Percentiles rank a stretch among this genome's conserved stretches.
phyloP scores from a whole-genome alignment of 2,329 filamentous ascomycete genomes.

The Aspergillus arachidicola region DNA sequence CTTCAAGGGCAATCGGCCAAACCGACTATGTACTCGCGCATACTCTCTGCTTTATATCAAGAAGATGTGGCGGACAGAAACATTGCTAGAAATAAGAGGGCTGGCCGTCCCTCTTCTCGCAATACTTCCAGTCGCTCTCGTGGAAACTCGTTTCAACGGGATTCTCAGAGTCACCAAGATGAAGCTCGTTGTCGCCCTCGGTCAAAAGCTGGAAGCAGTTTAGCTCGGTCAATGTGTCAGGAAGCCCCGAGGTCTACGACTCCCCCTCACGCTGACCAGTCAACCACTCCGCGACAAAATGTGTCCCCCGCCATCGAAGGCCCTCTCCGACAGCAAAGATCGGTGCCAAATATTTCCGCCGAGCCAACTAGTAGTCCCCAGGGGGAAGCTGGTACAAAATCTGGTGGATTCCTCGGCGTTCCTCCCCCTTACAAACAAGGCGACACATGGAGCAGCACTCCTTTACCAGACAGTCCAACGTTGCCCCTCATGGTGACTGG shows the following conservation, averaged over 20 bases:
- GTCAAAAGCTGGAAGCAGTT: conserved; percentile 12
- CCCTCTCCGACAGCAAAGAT: conserved; percentile 32
- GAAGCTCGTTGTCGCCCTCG: conserved; percentile 1
- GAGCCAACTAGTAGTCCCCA: conserved; percentile 17
- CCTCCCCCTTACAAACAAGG: conserved; percentile 37
- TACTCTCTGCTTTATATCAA: conserved; percentile 41
- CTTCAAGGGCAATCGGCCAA: conserved; percentile 31
- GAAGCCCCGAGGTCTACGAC: conserved; percentile 7
- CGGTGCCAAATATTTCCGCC: conserved; percentile 33
- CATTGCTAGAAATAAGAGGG: conserved; percentile 31
- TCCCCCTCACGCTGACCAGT: conserved; percentile 4
- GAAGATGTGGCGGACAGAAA: conserved; percentile 48
- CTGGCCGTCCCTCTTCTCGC: conserved; percentile 24
- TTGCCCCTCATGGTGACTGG: conserved; percentile 27
- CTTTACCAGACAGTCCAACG: conserved; percentile 39
- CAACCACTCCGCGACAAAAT: conserved; percentile 2
- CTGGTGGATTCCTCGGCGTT: conserved; percentile 30
- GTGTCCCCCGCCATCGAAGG: background rate
- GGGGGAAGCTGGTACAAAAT: conserved; percentile 16
- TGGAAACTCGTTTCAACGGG: conserved; percentile 11
- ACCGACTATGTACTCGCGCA: conserved; percentile 31
- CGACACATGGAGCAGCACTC: conserved; percentile 33
- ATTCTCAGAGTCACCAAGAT: background rate
- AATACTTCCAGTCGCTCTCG: conserved; percentile 22
- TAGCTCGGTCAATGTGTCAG: conserved; percentile 18